These are phyloP conservation scores for Boletus sp. DNA, from an alignment of 1,284 basidiomycete species.

Conservation along the genomic window DNA sequence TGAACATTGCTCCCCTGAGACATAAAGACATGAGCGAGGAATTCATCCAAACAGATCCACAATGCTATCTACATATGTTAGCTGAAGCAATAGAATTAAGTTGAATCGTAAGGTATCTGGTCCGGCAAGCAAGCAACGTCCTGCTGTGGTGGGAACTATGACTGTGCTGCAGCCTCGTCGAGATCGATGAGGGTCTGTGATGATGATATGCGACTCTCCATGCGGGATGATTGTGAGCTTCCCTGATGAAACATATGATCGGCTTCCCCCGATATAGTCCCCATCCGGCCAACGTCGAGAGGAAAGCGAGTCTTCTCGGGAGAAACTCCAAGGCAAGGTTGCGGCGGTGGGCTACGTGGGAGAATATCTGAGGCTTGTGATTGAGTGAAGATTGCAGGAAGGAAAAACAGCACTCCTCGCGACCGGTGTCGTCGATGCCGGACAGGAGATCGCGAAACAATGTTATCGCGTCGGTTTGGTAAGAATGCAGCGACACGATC, in stretches of 20 bases:
- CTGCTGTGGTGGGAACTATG: conserved; percentile 18
- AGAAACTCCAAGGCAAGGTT: conserved; percentile 27
- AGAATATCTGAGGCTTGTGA: conserved; percentile 48
- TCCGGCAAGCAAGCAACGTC: conserved; percentile 13
- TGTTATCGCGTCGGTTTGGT: conserved; percentile 39
- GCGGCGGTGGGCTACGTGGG: conserved; percentile 35
- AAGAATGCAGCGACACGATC: conserved; percentile 51
- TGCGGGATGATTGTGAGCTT: conserved; percentile 32
- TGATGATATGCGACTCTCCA: conserved; percentile 29
- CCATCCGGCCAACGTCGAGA: conserved; percentile 24
- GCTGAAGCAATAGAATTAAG: conserved; percentile 36
- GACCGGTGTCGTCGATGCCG: conserved; percentile 48
- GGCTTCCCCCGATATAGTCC: conserved; percentile 23
- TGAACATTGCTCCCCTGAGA: not conserved
- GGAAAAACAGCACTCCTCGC: conserved; percentile 73
- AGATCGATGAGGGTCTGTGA: conserved; percentile 34
- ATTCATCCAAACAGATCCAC: conserved; percentile 16
- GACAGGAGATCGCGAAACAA: conserved; percentile 43
- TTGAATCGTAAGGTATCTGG: conserved; percentile 28
- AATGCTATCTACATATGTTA: conserved; percentile 25
- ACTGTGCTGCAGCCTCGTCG: conserved; percentile 25
- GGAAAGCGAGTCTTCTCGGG: conserved; percentile 38
- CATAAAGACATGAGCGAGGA: conserved; percentile 16
- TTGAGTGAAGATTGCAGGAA: conserved; percentile 73
- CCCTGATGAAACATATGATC: conserved; percentile 31